Evolutionary conservation across 2,329 filamentous ascomycete species (phyloP).

Genomic region (Daldinia eschscholtzii): DNA sequence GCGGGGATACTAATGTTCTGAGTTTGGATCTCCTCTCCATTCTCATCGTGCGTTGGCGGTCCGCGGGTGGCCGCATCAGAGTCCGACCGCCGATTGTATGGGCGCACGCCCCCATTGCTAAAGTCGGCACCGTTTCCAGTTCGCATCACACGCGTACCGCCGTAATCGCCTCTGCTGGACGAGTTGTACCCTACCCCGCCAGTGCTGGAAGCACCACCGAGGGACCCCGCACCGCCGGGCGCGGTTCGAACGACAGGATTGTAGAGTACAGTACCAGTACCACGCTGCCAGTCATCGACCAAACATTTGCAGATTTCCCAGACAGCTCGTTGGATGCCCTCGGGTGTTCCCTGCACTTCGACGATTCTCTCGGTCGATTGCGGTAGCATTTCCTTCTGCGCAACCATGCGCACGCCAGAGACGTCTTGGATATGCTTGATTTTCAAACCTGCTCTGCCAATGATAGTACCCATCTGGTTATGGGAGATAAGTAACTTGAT

Average conservation of each 20-base stretch:
- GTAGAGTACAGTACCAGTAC: constrained; percentile 96
- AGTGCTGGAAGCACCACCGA: constrained; percentile 50
- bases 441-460: constrained; percentile 94
- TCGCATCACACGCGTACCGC: constrained; percentile 82
- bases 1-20: constrained; percentile 99
- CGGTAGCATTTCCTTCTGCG: constrained; percentile 99
- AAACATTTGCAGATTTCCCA: constrained; percentile 99
- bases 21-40: constrained; percentile 97
- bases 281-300: constrained; percentile 97
- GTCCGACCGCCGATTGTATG: constrained; percentile 83
- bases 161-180: constrained; percentile 67
- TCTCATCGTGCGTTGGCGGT: constrained; percentile 90
- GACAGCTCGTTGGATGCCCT: constrained; percentile 93
- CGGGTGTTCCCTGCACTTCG: constrained; percentile 93
- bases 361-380: constrained; percentile 99
- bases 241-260: constrained; percentile 94
- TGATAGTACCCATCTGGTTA: constrained; percentile 99
- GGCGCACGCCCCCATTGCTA: constrained; percentile 80
- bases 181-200: constrained; percentile 63
- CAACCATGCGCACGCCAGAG: constrained; percentile 98
- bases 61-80: constrained; percentile 84
- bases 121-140: constrained; percentile 98
- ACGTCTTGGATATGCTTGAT: constrained; percentile 99
- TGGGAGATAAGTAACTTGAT: constrained; percentile 98
- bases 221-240: constrained; percentile 64